These are phyloP conservation scores for Neolentinus lepideus DNA, from an alignment of 1,284 basidiomycete species.

Conservation along the genomic window DNA sequence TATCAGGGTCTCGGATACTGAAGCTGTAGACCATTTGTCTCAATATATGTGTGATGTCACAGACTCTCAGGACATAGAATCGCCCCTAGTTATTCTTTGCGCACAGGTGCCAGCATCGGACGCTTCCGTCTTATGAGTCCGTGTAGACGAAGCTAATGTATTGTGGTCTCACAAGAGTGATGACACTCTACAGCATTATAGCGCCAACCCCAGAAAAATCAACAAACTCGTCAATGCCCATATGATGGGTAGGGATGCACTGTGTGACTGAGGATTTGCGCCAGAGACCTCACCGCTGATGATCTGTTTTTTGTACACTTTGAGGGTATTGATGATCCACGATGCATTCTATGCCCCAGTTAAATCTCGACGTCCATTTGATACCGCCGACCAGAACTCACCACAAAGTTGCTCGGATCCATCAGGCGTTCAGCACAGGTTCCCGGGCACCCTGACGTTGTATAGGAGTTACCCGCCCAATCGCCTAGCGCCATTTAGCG, in stretches of 20 bases:
- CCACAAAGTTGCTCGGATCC: slow-evolving; percentile 65
- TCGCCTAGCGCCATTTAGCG: slow-evolving; percentile 39
- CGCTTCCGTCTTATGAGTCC: too few relatives aligned
- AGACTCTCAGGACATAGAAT: too few relatives aligned
- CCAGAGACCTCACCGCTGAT: slow-evolving; percentile 18
- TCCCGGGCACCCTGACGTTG: slow-evolving; percentile 66
- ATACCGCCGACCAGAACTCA: slow-evolving; percentile 21
- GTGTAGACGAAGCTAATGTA: too few relatives aligned
- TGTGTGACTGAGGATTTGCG: neutral
- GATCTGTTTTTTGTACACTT: slow-evolving; percentile 41
- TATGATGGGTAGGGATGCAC: neutral
- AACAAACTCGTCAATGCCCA: neutral
- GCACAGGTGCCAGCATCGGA: too few relatives aligned
- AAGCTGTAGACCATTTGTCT: neutral
- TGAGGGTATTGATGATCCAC: slow-evolving; percentile 50
- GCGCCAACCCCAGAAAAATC: neutral
- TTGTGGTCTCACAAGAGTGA: too few relatives aligned
- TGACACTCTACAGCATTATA: too few relatives aligned
- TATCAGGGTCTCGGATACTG: neutral
- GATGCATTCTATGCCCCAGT: slow-evolving; percentile 39
- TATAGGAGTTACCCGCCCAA: slow-evolving; percentile 76
- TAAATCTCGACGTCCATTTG: neutral
- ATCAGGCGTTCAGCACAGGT: slow-evolving; percentile 57
- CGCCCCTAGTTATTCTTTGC: too few relatives aligned
- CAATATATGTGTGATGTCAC: too few relatives aligned